These are phyloP conservation scores for Hebeloma cylindrosporum DNA, from an alignment of 768 basidiomycete species.

Conservation along the genomic window DNA sequence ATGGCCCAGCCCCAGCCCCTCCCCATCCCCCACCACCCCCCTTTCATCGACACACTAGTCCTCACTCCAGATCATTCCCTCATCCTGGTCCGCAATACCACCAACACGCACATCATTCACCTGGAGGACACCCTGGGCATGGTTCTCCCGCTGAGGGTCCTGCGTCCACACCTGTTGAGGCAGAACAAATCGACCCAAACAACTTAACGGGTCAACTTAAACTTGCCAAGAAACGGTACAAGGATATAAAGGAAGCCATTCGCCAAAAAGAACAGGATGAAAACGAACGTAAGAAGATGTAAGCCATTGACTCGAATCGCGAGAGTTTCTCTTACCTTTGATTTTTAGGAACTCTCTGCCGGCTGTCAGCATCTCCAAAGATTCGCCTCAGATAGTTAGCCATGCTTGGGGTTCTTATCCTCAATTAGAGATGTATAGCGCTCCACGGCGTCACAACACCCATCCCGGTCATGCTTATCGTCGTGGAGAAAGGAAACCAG, in stretches of 20 bases:
- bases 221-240: conserved; percentile 66
- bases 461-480: conserved; percentile 36
- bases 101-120: not conserved
- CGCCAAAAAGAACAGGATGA: conserved; percentile 52
- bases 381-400: conserved; percentile 47
- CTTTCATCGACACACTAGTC: conserved; percentile 15
- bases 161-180: conserved; percentile 21
- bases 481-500: conserved; percentile 27
- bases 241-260: conserved; percentile 68
- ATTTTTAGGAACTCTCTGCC: too few relatives aligned
- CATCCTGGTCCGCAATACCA: not conserved
- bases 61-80: conserved; percentile 1
- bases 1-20: conserved; percentile 14
- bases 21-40: conserved; percentile 23
- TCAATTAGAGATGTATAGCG: conserved; percentile 60
- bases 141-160: conserved; percentile 3
- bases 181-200: conserved; percentile 36
- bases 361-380: not conserved
- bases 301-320: too few relatives aligned
- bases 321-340: too few relatives aligned
- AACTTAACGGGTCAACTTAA: conserved; percentile 53
- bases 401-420: conserved; percentile 61
- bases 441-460: conserved; percentile 50
- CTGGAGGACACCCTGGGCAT: not conserved
- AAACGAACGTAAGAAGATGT: conserved; percentile 33